Evolutionary conservation across 2,329 filamentous ascomycete species (phyloP).

Genomic region (Fusarium oligoseptatum): DNA sequence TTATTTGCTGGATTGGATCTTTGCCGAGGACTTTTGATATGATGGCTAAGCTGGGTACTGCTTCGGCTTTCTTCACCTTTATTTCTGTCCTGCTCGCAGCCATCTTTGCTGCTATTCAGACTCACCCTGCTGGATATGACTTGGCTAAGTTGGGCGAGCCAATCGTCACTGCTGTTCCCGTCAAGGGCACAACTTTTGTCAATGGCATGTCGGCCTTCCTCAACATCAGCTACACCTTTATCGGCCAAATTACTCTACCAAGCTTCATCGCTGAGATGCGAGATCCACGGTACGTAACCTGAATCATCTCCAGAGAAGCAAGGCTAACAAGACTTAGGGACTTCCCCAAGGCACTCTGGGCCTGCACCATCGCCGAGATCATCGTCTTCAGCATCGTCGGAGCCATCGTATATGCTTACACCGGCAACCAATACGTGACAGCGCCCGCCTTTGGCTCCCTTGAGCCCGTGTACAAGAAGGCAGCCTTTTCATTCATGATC

Average conservation of each 20-base stretch:
- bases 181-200: constrained; percentile 82
- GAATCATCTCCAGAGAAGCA: background rate
- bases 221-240: constrained; percentile 97
- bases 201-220: constrained; percentile 88
- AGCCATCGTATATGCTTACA: constrained; percentile 85
- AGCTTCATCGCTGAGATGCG: constrained; percentile 97
- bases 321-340: constrained; percentile 65
- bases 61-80: constrained; percentile 89
- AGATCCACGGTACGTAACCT: constrained; percentile 60
- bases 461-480: constrained; percentile 84
- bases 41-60: constrained; percentile 82
- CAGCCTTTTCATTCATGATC: constrained; percentile 95
- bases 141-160: constrained; percentile 69
- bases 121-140: constrained; percentile 77
- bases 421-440: constrained; percentile 89
- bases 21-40: constrained; percentile 88
- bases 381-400: constrained; percentile 89
- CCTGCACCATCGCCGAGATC: constrained; percentile 88
- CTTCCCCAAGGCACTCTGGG: constrained; percentile 93
- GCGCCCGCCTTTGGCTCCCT: constrained; percentile 89
- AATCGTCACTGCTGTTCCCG: constrained; percentile 76
- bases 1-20: constrained; percentile 83
- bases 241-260: constrained; percentile 93
- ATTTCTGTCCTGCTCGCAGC: constrained; percentile 87
- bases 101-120: constrained; percentile 83